Evolutionary conservation across 2,329 filamentous ascomycete species (phyloP), one percentile per base, ranked within the genome.

Genomic region (Tolypocladium tundrense): DNA sequence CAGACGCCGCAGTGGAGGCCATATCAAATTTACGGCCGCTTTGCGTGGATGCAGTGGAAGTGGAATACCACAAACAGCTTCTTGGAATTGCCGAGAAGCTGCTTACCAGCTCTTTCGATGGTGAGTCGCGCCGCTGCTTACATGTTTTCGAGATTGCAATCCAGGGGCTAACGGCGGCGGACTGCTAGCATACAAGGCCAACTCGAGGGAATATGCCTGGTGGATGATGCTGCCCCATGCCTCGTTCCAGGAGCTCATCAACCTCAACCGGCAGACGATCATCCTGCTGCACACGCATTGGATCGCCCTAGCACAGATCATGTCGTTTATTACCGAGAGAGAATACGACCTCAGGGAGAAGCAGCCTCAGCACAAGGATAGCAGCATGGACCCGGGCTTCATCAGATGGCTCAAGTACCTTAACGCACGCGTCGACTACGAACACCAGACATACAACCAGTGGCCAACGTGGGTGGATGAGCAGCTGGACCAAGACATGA

Each of bases 181-280:
- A 43, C 33, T 14, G 39, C 21, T 13, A 80, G 80, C 79, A 19
- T 82, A 82, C 64, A 71, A 76, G 60, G 69, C 75, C n/a, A 73
- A 82, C 56, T 72, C 72, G 48, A 69, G 72, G 57, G 79, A 81
- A 63, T 83, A 81, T 65, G 73, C 66, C 4, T 84, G 80, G 81
- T 83, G 80, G 80, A 83, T 83, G 73, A 73, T 79, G 66, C 72
- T 84, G 9, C 76, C 79, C 10, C 80, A 83, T 61, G 71, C 73
- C 41, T 70, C 75, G 53, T 83, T 84, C 66, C 75, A 78, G 61
- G 70, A 71, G 54, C 67, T 84, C 56, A 73, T 83, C 61, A 75
- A 81, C 65, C 69, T 75, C 35, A 62, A 64, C 35, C 77, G 76
- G 64, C 78, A 78, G 64, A 70, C 74, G 19, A 74, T 76, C 58